Evolutionary conservation across 495 filamentous ascomycete genomes (phyloP).

Genomic region (Talaromyces wortmannii): DNA sequence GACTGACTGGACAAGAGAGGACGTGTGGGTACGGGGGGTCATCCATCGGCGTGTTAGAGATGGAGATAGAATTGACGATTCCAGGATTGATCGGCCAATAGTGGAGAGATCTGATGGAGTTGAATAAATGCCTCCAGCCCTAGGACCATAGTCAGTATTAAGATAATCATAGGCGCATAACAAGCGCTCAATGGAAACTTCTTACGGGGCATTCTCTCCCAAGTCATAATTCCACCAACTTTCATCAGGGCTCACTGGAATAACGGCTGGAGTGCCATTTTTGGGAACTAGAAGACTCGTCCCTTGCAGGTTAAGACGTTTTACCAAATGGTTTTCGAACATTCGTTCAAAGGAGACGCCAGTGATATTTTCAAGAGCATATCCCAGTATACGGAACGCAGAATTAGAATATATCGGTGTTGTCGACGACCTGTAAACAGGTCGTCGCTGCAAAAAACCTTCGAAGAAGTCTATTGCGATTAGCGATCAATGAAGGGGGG

Average conservation of each 20-base stretch:
- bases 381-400: conserved; percentile 48
- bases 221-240: conserved; percentile 29
- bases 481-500: not conserved
- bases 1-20: conserved; percentile 35
- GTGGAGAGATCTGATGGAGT: conserved; percentile 41
- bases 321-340: not conserved
- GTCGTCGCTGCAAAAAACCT: conserved; percentile 38
- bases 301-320: not conserved
- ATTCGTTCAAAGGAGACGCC: not conserved
- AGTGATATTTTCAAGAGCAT: conserved; percentile 39
- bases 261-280: conserved; percentile 16
- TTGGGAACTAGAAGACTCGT: not conserved
- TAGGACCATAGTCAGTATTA: conserved; percentile 6
- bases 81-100: conserved; percentile 50
- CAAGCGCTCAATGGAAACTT: not conserved
- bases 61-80: conserved; percentile 33
- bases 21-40: conserved; percentile 43
- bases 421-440: conserved; percentile 38
- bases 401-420: conserved; percentile 55
- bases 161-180: not conserved
- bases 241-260: conserved; percentile 25
- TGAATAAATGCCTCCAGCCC: conserved; percentile 52
- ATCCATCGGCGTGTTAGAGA: conserved; percentile 49
- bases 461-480: conserved; percentile 40
- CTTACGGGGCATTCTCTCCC: conserved; percentile 39